A percentile compares a stretch with the other conserved stretches of the same genome.
Conservation (phyloP, 768 basidiomycete species). For the Xerocomellus amylosporus region DNA sequence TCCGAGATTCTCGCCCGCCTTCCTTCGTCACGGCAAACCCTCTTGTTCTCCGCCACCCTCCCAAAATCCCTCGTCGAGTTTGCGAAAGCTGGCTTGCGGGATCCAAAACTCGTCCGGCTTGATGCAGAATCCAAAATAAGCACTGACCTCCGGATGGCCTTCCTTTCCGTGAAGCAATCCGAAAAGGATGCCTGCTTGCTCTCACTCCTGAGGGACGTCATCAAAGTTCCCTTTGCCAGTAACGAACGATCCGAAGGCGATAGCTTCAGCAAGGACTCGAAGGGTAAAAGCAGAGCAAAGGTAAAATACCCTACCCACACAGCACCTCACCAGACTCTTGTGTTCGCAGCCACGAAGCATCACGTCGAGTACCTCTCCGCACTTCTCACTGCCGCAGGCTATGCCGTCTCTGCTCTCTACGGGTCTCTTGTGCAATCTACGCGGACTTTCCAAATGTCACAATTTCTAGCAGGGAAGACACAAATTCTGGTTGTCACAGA, state of each 20-base stretch:
- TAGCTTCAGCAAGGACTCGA: constrained; percentile 35
- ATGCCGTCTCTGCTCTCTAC: constrained; percentile 91
- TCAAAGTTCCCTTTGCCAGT: constrained; percentile 67
- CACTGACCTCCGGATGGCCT: constrained; percentile 88
- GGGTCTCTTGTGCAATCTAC: constrained; percentile 93
- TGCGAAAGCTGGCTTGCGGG: constrained; percentile 92
- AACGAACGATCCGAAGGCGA: constrained; percentile 21
- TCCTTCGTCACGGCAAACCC: constrained; percentile 81
- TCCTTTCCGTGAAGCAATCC: constrained; percentile 86
- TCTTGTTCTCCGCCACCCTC: constrained; percentile 94
- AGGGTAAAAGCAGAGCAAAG: constrained; percentile 51
- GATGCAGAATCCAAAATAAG: constrained; percentile 97
- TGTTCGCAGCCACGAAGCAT: constrained; percentile 97
- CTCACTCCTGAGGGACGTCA: constrained; percentile 79
- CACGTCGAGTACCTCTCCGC: constrained; percentile 93
- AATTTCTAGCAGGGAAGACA: constrained; percentile 77
- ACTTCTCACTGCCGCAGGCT: constrained; percentile 77
- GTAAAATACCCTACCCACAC: constrained; percentile 47
- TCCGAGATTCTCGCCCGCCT: constrained; percentile 90
- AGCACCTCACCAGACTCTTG: constrained; percentile 85
- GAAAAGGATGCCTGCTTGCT: constrained; percentile 95
- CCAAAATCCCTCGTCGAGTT: constrained; percentile 96
- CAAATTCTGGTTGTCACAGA: constrained; percentile 94
- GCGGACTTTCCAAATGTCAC: constrained; percentile 85
- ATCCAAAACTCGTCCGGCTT: constrained; percentile 93